phyloP scores from a whole-genome alignment of 805 yeast species.

The Candida saitoana region DNA sequence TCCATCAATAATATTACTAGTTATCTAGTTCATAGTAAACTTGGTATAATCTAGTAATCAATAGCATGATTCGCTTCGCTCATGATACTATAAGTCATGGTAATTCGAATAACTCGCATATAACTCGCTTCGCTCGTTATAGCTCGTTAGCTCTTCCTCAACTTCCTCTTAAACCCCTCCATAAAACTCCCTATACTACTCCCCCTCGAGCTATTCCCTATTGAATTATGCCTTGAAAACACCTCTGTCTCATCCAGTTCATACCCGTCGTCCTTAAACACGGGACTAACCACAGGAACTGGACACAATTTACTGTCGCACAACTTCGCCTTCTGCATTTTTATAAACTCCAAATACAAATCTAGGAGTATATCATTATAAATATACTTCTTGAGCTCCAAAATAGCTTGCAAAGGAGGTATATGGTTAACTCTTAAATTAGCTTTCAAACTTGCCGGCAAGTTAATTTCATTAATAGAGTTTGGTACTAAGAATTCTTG shows the following conservation, averaged over 20 bases:
- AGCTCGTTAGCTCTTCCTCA: background rate
- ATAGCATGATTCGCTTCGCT: background rate
- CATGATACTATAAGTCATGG: too few relatives aligned
- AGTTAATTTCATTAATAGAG: constrained; percentile 9
- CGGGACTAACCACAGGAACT: constrained; percentile 1
- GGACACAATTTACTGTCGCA: too few relatives aligned
- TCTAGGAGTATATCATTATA: constrained; percentile 10
- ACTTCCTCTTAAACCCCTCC: background rate
- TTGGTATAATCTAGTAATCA: background rate
- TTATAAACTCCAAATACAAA: constrained; percentile 9
- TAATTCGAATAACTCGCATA: background rate
- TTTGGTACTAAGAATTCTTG: constrained; percentile 7
- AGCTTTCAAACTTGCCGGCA: constrained; percentile 8
- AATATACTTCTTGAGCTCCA: constrained; percentile 8
- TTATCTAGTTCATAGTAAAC: background rate
- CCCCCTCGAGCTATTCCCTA: constrained; percentile 3
- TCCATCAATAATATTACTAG: background rate
- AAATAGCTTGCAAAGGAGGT: constrained; percentile 6
- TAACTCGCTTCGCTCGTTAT: background rate
- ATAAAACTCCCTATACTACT: constrained; percentile 4
- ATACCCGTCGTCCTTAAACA: constrained; percentile 1
- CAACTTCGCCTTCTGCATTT: constrained; percentile 3
- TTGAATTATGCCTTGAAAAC: constrained; percentile 2
- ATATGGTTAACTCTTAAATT: constrained; percentile 1
- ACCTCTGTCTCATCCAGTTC: constrained; percentile 1